Base-by-base conservation (phyloP, 2,329 filamentous ascomycete genomes). In the Sporothrix variecibatus region DNA sequence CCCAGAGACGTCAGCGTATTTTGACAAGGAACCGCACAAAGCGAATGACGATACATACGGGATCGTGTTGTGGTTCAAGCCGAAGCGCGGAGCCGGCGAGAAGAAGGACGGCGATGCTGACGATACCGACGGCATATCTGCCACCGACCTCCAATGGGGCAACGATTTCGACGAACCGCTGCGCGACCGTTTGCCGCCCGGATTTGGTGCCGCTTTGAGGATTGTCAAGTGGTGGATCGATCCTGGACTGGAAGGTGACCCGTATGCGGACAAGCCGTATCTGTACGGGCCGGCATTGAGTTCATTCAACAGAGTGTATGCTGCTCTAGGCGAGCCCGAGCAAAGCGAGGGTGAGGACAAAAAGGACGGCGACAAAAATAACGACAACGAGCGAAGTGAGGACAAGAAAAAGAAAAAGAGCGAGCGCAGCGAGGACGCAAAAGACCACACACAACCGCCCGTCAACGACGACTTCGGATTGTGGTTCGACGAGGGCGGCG, bases 111-210 rank as follows among this genome's bases (percentile, higher is more conserved):
- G 31, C 38, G 70, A 51, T 2, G 5, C 11, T 11, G 11, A 17
- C 5, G n/a, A 51, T 3, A n/a, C 51, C 20, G 23, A 75, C 15
- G 68, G 72, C 49, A 90, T 97, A 73, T 86, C 86, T 2, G 94
- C 90, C 62, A 82, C 88, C 34, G 91, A 97, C 76, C 86, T 99
- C 2, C 90, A 98, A 72, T 97, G 97, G 78, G 96, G 95, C 58
- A 98, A 98, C 81, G 94, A 98, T 85, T 98, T 98, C 81, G 95
- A 97, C 80, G 89, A 93, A 70, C 94, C 96, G 0, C 96, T 99
- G 78, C 89, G 94, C 40, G 92, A 97, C 80, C 89, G 91, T 20
- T 86, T 99, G 1, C 95, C 96, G 0, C 93, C 94, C 0, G 94
- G 95, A 0, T 97, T 97, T 82, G 90, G 90, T 80, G 92, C 93